A percentile compares a stretch with the other conserved stretches of the same genome.
Conservation (phyloP, 208 protist genomes). For the Trypanosomatidae sp. region DNA sequence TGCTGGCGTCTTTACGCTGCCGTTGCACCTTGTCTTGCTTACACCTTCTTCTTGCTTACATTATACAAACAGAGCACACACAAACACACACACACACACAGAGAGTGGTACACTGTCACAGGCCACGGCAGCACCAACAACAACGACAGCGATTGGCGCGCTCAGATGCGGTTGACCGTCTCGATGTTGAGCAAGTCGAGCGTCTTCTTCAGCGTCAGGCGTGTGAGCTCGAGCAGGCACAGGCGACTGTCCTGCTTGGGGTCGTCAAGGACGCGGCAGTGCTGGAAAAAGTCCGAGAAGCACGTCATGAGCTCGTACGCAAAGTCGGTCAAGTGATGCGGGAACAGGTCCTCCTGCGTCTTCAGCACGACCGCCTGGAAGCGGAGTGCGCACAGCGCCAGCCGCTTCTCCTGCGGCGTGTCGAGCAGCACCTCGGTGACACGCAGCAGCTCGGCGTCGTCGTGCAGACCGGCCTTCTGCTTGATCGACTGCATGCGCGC, state of each 20-base stretch:
- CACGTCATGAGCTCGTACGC: slow-evolving; percentile 88
- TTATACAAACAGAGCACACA: no score
- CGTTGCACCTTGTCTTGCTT: no score
- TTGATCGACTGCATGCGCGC: slow-evolving; percentile 93
- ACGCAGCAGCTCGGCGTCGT: slow-evolving; percentile 35
- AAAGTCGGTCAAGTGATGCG: slow-evolving; percentile 93
- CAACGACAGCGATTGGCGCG: no score
- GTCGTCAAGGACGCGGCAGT: slow-evolving; percentile 82
- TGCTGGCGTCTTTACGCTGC: no score
- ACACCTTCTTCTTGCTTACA: no score
- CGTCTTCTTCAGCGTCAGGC: slow-evolving; percentile 79
- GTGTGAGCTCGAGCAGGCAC: slow-evolving; percentile 86
- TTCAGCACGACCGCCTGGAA: slow-evolving; percentile 84
- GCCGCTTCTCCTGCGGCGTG: slow-evolving; percentile 69
- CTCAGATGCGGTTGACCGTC: slow-evolving; percentile 70
- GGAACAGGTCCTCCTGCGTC: slow-evolving; percentile 84
- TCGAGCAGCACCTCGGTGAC: slow-evolving; percentile 52
- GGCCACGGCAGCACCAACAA: no score
- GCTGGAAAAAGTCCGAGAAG: slow-evolving; percentile 95
- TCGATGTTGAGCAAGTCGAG: slow-evolving; percentile 91
- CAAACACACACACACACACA: no score
- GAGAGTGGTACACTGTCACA: no score
- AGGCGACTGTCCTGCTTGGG: slow-evolving; percentile 74
- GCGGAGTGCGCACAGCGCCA: slow-evolving; percentile 74
- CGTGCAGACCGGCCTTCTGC: slow-evolving; percentile 68